Base-by-base conservation (phyloP, 495 filamentous ascomycete genomes). In the Hypoxylon fuscum region DNA sequence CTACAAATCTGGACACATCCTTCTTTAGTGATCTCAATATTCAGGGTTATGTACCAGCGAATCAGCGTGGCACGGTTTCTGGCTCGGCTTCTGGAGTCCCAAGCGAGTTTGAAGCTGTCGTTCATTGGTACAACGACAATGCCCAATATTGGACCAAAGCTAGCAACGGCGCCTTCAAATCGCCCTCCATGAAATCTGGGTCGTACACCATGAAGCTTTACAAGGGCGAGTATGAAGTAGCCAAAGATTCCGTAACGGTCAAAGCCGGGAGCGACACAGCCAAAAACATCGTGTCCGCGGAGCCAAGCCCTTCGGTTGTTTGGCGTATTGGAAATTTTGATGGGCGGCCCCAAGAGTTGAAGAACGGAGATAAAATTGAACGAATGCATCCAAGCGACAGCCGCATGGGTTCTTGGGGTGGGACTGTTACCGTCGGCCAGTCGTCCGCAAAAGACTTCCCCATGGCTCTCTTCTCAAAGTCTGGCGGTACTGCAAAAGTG, bases 191-290 rank as follows among this genome's bases (percentile, higher is more conserved):
- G 86, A 88, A 88, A 63, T 77, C 85, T 0, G 87, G 87, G 2
- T 83, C 81, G 0, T 89, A 88, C 68, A 85, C 82, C 3, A 87
- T 87, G 83, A 80, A 83, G 8, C 78, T 88, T 8, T 88, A 88
- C 67, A 81, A 82, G 37, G 79, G 74, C 34, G 85, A 88, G 65
- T 80, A 77, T 62, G 64, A 69, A 7, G 79, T 86, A 15, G 82
- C 78, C 5, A 72, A 70, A 1, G 74, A 79, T 10, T 62, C 55
- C 0, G 81, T 87, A 1, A 77, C 72, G 0, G 77, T 87, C 5
- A 73, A 66, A 0, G 81, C 82, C 0, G 83, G 81, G 4, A 72
- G 70, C 11, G 76, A 75, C 4, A 75, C 76, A 0, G 74, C 70
- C 1, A 77, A 80, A 38, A 75, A 80, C 55, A 83, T 87, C 34